phyloP scores from a whole-genome alignment of 441 rosid genomes.

The Brassica balearica region DNA sequence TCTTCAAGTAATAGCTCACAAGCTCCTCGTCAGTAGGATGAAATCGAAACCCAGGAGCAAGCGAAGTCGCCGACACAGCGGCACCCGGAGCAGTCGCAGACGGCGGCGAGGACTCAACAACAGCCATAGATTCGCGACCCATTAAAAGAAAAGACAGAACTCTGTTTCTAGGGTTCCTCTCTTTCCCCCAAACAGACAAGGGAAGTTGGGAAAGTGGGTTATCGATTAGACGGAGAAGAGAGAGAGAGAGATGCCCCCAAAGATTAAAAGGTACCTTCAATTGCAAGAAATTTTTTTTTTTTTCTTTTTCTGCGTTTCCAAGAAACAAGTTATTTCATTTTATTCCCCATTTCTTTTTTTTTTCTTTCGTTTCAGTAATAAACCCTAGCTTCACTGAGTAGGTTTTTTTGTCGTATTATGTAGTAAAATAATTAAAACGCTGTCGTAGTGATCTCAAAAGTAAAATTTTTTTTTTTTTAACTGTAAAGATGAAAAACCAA shows the following conservation, averaged over 20 bases:
- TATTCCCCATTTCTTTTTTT: not conserved
- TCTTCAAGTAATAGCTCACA: conserved; percentile 79
- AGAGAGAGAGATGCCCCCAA: conserved; percentile 17
- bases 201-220: conserved; percentile 9
- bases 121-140: conserved; percentile 52
- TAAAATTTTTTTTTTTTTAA: no score
- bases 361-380: conserved; percentile 16
- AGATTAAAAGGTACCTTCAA: conserved; percentile 57
- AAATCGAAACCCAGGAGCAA: conserved; percentile 94
- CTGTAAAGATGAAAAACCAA: not conserved
- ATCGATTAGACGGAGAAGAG: conserved; percentile 54
- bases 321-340: conserved; percentile 14
- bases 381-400: conserved; percentile 34
- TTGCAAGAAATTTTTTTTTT: conserved; percentile 65
- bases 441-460: not conserved
- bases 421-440: conserved; percentile 6
- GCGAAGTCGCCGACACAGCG: conserved; percentile 54
- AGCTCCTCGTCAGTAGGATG: conserved; percentile 91
- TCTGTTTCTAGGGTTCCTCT: conserved; percentile 12
- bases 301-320: conserved; percentile 23
- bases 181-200: not conserved
- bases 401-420: conserved; percentile 35
- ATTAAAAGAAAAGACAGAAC: conserved; percentile 35
- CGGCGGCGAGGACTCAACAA: conserved; percentile 32
- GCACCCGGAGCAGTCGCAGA: conserved; percentile 10